These are phyloP conservation scores for Aspergillus asperescens DNA, from an alignment of 495 filamentous ascomycete genomes.

Conservation along the genomic window DNA sequence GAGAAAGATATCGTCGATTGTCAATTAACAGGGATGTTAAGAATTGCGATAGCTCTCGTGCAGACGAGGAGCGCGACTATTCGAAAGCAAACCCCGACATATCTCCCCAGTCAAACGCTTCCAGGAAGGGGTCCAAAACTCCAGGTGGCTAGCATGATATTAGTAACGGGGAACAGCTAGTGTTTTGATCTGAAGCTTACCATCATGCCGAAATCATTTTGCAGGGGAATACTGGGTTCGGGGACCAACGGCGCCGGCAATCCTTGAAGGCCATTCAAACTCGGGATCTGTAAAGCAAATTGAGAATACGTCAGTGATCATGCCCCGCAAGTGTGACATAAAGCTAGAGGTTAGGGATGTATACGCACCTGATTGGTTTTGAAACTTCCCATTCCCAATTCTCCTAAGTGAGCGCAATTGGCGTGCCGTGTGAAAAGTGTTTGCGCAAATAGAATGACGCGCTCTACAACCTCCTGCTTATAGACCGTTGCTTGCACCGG, in stretches of 20 bases:
- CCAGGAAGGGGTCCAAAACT: constrained; percentile 41
- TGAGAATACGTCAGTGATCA: background rate
- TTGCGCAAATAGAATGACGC: constrained; percentile 35
- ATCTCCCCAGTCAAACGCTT: constrained; percentile 44
- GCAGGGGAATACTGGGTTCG: constrained; percentile 26
- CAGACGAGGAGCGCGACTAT: constrained; percentile 13
- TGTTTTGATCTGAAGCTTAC: constrained; percentile 17
- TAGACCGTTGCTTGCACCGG: constrained; percentile 32
- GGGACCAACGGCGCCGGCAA: constrained; percentile 24
- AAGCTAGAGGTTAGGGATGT: background rate
- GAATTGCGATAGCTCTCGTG: too few relatives aligned
- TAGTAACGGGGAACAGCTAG: background rate
- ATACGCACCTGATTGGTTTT: constrained; percentile 33
- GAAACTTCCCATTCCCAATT: constrained; percentile 31
- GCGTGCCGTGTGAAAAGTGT: constrained; percentile 36
- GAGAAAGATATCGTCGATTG: background rate
- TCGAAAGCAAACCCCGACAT: constrained; percentile 33
- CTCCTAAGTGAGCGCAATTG: constrained; percentile 35
- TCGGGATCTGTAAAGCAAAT: constrained; percentile 18
- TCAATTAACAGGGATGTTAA: too few relatives aligned
- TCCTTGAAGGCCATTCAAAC: constrained; percentile 24
- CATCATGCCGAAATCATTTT: constrained; percentile 24
- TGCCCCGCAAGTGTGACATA: background rate
- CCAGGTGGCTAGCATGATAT: constrained; percentile 25
- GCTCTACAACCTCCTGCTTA: constrained; percentile 39